Percentiles rank a stretch among this genome's conserved stretches.
Evolutionary conservation across 1,139 yeast species (phyloP).

Genomic region (Saccharomyces hybrid): DNA sequence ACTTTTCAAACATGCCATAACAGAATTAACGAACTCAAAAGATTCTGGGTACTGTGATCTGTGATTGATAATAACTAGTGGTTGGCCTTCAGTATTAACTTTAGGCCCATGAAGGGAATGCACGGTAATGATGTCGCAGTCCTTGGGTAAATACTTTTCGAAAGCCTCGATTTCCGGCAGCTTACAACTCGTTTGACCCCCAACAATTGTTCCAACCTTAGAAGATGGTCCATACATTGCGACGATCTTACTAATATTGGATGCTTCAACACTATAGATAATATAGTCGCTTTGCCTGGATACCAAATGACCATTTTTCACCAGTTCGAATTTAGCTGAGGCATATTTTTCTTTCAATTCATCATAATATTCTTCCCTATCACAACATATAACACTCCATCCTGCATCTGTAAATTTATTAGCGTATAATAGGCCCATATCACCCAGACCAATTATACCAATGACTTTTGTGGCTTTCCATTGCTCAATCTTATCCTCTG

Average conservation of each 20-base stretch:
- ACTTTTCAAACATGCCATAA: constrained; percentile 69
- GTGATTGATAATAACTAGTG: constrained; percentile 78
- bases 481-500: constrained; percentile 8
- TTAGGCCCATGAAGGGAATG: constrained; percentile 95
- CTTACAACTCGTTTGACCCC: constrained; percentile 98
- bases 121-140: constrained; percentile 73
- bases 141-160: constrained; percentile 64
- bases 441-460: constrained; percentile 94
- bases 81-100: constrained; percentile 85
- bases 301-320: constrained; percentile 73
- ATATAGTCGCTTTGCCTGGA: constrained; percentile 74
- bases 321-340: constrained; percentile 45
- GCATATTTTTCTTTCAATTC: constrained; percentile 39
- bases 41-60: constrained; percentile 48
- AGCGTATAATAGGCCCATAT: constrained; percentile 91
- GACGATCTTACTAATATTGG: constrained; percentile 65
- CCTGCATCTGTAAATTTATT: constrained; percentile 70
- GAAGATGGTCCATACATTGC: constrained; percentile 76
- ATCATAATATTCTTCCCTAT: constrained; percentile 60
- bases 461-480: constrained; percentile 46
- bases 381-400: constrained; percentile 90
- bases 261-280: constrained; percentile 88
- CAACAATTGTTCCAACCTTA: constrained; percentile 81
- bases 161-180: constrained; percentile 85
- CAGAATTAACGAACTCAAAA: constrained; percentile 50